Evolutionary conservation across 805 yeast species (phyloP), one percentile per base, ranked within the genome.

Genomic region (Starmera quercuum): DNA sequence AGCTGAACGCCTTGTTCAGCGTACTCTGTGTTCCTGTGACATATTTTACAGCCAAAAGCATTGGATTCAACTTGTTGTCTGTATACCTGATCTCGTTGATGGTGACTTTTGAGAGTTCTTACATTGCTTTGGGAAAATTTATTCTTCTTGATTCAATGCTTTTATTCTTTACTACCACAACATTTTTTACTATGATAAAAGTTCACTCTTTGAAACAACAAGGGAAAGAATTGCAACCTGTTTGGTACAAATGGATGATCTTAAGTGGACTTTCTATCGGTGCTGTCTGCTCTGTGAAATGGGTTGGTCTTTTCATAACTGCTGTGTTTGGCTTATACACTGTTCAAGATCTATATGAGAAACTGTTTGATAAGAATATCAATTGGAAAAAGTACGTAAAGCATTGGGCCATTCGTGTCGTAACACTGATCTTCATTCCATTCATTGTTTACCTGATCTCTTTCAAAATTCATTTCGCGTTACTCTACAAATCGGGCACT

Each of bases 271-370:
- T 77, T 2, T 72, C 83, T 6, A 71, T 83, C 36, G 95, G 94
- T 0, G 82, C 88, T 56, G 94, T 82, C 6, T 82, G 88, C 47
- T 78, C 87, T 28, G 84, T 82, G 8, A 83, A 83, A 56, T 82
- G 88, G 92, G 95, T 83, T 12, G 95, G 95, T 5, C 54, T 83
- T 20, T 83, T 78, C 43, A 67, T 78, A 23, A 79, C 85, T 12
- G 63, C 60, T 1, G 58, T 78, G 9, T 72, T 77, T 29, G 87
- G 87, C 0, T 27, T 74, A 6, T 78, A 76, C 51, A 70, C 74
- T 6, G 45, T 74, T 13, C 62, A 69, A 39, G 85, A 79, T 41
- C 56, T 79, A 21, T 51, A 58, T 34, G 58, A 68, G 32, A 66
- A 70, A 39, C 55, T 62, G 35, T 68, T 63, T 24, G 51, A 58